Evolutionary conservation across 768 basidiomycete species (phyloP), one percentile per base, ranked within the genome.

Genomic region (Chalciporus pseudorubinellus): DNA sequence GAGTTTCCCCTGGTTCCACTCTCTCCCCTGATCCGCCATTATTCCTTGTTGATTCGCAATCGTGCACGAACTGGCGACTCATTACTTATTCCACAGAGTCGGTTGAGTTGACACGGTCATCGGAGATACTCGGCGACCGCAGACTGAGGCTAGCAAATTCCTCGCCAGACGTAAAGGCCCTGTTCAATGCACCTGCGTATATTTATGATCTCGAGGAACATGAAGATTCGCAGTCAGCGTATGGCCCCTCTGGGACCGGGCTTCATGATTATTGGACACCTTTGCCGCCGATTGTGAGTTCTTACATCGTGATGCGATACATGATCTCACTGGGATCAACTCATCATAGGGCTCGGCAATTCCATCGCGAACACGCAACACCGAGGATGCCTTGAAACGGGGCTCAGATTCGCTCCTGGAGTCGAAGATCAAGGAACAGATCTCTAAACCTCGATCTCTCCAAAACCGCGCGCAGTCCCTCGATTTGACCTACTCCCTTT

Each of bases 151-250:
- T 94, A 53, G 90, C 92, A 10, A 90, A 84, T 59, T 94, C 93
- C 5, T 92, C 94, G 4, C 92, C 92, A 3, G 92, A 97, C 58
- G 95, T 98, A 51, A 97, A 95, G 69, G 93, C 95, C 0, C 66
- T 98, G 60, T 97, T 98, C 74, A 89, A 94, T 63, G 83, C 87
- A 0, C 87, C 90, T 19, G 78, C 87, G 4, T 91, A 90, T 60
- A 85, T 89, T 47, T 92, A 90, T 60, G 83, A 89, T 62, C 72
- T 89, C 12, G 87, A 91, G 53, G 82, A 86, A 51, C 83, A 79
- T 16, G 81, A 87, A 48, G 87, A 87, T 52, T 70, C 76, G 20
- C 85, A 83, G 53, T 70, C 79, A 6, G 80, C 74, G 38, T 87
- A 83, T 62, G 70, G 82, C 3, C 66, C 68, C 1, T 77, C 78